Evolutionary conservation across 2,329 filamentous ascomycete genomes (phyloP).

Genomic region (Leptographium lundbergii): DNA sequence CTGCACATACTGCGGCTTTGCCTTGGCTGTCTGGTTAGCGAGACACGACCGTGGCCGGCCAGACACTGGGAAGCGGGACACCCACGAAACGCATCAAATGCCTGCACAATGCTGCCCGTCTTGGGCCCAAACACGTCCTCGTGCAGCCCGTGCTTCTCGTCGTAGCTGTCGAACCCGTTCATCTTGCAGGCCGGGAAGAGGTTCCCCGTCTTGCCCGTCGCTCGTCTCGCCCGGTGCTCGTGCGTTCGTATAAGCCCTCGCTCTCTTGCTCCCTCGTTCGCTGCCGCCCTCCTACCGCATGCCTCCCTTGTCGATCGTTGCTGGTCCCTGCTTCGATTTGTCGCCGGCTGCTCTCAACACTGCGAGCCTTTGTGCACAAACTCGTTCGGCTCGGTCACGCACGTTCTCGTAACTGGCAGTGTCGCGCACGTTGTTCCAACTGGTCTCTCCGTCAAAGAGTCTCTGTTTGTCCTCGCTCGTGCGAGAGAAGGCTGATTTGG

Average conservation of each 20-base stretch:
- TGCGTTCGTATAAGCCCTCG: neutral
- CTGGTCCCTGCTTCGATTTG: neutral
- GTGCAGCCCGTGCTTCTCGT: slow-evolving; percentile 47
- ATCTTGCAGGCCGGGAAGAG: slow-evolving; percentile 29
- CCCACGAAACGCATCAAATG: slow-evolving; percentile 96
- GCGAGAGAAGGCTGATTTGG: neutral
- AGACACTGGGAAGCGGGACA: neutral
- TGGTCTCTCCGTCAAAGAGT: neutral
- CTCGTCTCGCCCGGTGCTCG: neutral
- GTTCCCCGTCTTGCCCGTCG: neutral
- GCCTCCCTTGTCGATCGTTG: neutral
- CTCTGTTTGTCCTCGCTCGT: neutral
- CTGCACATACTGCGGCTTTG: slow-evolving; percentile 84
- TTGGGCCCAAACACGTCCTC: slow-evolving; percentile 73
- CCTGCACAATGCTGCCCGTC: slow-evolving; percentile 49
- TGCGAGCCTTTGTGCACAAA: neutral
- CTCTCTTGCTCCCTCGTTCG: neutral
- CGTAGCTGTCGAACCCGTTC: slow-evolving; percentile 76
- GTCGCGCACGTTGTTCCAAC: neutral
- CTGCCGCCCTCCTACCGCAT: neutral
- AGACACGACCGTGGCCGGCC: too few relatives aligned
- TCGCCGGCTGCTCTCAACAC: neutral
- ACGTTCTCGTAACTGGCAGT: neutral
- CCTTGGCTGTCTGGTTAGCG: slow-evolving; percentile 55
- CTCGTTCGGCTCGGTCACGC: neutral